A percentile compares a stretch with the other conserved stretches of the same genome.
Evolutionary conservation across 768 basidiomycete genomes (phyloP).

Genomic region (Saitozyma sp.): DNA sequence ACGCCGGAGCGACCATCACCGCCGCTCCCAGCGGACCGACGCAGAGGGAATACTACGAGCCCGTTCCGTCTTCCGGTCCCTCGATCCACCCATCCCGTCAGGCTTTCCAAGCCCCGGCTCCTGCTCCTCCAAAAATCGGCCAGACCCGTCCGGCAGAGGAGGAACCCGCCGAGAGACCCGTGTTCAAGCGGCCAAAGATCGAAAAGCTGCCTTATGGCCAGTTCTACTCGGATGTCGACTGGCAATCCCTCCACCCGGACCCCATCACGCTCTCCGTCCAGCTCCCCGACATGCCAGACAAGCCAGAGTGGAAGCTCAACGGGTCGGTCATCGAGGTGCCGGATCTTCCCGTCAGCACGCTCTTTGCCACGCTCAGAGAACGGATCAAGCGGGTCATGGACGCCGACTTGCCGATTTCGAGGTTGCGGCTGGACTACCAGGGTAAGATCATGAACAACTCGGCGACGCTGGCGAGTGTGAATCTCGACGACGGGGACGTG

Average conservation of each 20-base stretch:
- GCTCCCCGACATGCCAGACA: conserved; percentile 75
- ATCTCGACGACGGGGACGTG: conserved; percentile 86
- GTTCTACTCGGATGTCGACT: conserved; percentile 67
- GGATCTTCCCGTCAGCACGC: conserved; percentile 77
- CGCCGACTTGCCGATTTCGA: conserved; percentile 74
- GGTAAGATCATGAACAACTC: conserved; percentile 86
- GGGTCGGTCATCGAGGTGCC: conserved; percentile 73
- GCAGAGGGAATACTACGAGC: conserved; percentile 53
- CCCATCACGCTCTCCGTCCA: conserved; percentile 83
- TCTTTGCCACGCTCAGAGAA: conserved; percentile 87
- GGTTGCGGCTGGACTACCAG: conserved; percentile 73
- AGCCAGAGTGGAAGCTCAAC: conserved; percentile 91
- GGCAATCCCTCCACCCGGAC: conserved; percentile 87
- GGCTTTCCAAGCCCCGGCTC: conserved; percentile 58
- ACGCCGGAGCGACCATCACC: conserved; percentile 76
- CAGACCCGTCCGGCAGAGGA: conserved; percentile 59
- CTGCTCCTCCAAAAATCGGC: conserved; percentile 55
- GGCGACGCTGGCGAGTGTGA: conserved; percentile 79
- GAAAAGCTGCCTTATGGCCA: conserved; percentile 81
- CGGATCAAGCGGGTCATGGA: conserved; percentile 77
- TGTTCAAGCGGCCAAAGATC: conserved; percentile 79
- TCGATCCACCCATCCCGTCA: conserved; percentile 71
- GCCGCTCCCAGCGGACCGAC: conserved; percentile 80
- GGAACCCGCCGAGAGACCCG: conserved; percentile 62
- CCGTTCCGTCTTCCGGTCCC: conserved; percentile 36